Conservation (phyloP, 164 flowering plant genomes). For the Berberis thunbergii region DNA sequence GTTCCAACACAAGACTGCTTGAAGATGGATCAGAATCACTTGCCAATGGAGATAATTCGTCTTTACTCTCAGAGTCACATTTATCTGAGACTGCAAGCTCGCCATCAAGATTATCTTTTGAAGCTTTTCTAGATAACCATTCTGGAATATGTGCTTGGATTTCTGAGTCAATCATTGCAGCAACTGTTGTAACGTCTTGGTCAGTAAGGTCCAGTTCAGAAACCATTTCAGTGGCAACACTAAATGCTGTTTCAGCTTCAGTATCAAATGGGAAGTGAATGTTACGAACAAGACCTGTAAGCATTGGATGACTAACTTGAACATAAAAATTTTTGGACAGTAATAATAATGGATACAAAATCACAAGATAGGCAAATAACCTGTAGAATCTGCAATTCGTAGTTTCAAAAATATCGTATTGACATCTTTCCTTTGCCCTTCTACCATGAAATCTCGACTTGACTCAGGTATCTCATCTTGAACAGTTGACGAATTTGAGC, state of each 20-base stretch:
- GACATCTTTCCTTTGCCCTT: constrained; percentile 71
- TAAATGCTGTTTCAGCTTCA: constrained; percentile 62
- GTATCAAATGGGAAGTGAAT: constrained; percentile 92
- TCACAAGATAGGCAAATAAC: constrained; percentile 20
- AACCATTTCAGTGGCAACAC: constrained; percentile 99
- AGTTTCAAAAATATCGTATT: constrained; percentile 77
- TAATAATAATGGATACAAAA: neutral
- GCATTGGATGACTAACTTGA: neutral
- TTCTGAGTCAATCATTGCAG: constrained; percentile 83
- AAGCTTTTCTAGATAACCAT: constrained; percentile 42
- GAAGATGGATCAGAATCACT: constrained; percentile 16
- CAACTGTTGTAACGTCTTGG: constrained; percentile 80
- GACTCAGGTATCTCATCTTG: constrained; percentile 22
- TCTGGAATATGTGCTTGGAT: constrained; percentile 57
- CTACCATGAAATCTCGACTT: constrained; percentile 49
- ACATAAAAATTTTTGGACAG: neutral
- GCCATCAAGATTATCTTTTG: constrained; percentile 18
- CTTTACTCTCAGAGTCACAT: constrained; percentile 23
- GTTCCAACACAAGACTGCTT: constrained; percentile 39
- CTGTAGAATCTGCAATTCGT: constrained; percentile 68
- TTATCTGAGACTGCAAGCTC: constrained; percentile 17
- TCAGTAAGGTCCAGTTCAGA: constrained; percentile 82
- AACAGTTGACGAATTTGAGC: neutral
- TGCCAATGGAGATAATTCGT: constrained; percentile 21
- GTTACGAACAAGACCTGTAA: constrained; percentile 69